phyloP scores from a whole-genome alignment of 1,284 basidiomycete genomes.

The Ceratobasidium theobromae region DNA sequence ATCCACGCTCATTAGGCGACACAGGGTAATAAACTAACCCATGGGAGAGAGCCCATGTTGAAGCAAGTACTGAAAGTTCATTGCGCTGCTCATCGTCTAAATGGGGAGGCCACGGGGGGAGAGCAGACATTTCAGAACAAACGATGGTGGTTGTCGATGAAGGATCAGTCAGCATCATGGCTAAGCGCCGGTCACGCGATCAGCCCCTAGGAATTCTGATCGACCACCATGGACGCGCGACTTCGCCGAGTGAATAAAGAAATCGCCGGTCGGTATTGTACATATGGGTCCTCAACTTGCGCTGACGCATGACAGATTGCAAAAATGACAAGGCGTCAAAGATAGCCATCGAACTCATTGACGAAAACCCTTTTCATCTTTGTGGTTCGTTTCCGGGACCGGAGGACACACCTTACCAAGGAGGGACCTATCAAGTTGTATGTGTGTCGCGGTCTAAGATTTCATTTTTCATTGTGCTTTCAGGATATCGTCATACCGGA shows the following conservation, averaged over 20 bases:
- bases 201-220: neutral
- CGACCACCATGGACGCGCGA: slow-evolving; percentile 70
- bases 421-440: slow-evolving; percentile 91
- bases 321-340: slow-evolving; percentile 89
- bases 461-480: neutral
- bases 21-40: slow-evolving; percentile 51
- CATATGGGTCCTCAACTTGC: neutral
- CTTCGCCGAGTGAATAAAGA: slow-evolving; percentile 90
- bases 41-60: slow-evolving; percentile 54
- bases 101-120: slow-evolving; percentile 49
- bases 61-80: slow-evolving; percentile 45
- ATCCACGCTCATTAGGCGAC: slow-evolving; percentile 39
- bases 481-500: slow-evolving; percentile 96
- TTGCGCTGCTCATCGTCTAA: slow-evolving; percentile 42
- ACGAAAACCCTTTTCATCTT: slow-evolving; percentile 84
- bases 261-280: slow-evolving; percentile 66
- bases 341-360: slow-evolving; percentile 83
- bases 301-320: slow-evolving; percentile 62
- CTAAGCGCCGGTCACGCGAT: slow-evolving; percentile 4
- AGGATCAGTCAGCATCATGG: neutral
- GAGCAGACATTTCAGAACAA: slow-evolving; percentile 26
- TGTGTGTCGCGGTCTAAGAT: slow-evolving; percentile 43
- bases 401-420: slow-evolving; percentile 91
- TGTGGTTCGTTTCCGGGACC: slow-evolving; percentile 91
- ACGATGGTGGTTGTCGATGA: neutral